Percentiles rank a stretch among this genome's conserved stretches.
Evolutionary conservation across 192 early-diverging fungal genomes (phyloP).

Genomic region (Podila horticola): DNA sequence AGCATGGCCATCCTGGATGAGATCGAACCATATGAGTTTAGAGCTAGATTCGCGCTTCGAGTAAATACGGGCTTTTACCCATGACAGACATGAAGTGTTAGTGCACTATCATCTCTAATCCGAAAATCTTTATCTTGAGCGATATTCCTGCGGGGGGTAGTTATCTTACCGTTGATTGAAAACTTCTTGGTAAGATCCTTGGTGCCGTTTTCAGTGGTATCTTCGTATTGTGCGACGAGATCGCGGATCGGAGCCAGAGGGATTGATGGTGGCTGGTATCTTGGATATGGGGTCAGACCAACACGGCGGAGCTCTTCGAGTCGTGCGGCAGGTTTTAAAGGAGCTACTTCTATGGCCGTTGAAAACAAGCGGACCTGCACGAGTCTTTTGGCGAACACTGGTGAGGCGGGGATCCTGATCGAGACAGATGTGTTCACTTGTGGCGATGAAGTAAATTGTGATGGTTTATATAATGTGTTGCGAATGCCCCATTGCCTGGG

Average conservation of each 20-base stretch:
- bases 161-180: constrained; percentile 21
- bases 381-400: neutral
- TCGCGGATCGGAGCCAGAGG: constrained; percentile 13
- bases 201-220: constrained; percentile 15
- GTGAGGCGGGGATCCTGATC: too few species aligned
- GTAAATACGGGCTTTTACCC: constrained; percentile 66
- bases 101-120: neutral
- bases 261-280: constrained; percentile 25
- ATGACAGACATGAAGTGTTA: neutral
- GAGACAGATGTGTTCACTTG: too few species aligned
- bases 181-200: constrained; percentile 24
- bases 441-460: too few species aligned
- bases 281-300: constrained; percentile 33
- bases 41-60: constrained; percentile 76
- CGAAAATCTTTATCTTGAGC: neutral
- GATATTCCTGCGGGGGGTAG: neutral
- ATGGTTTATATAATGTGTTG: too few species aligned
- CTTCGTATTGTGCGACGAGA: constrained; percentile 23
- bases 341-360: neutral
- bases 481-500: too few species aligned
- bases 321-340: constrained; percentile 23
- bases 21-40: constrained; percentile 79
- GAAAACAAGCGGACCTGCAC: neutral
- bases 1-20: constrained; percentile 65
- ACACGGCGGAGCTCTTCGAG: constrained; percentile 23